Conservation (phyloP, 139 green algal genomes). For the Astrephomene gubernaculifera region DNA sequence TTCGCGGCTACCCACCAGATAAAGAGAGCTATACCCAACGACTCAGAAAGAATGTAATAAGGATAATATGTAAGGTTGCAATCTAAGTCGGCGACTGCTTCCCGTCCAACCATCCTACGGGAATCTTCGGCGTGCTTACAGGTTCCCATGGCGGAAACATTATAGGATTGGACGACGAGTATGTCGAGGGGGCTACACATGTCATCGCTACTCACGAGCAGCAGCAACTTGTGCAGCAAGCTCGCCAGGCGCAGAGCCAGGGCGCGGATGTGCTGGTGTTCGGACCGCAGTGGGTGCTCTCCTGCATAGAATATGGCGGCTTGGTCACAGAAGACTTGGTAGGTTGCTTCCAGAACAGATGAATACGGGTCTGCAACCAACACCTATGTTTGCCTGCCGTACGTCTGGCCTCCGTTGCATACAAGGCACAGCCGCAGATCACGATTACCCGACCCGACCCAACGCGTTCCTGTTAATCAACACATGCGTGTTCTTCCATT, state of each 20-base stretch:
- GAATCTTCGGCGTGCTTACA: too few relatives aligned
- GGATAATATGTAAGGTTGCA: neutral
- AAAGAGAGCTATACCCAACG: conserved; percentile 1
- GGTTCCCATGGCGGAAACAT: neutral
- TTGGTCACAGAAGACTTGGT: neutral
- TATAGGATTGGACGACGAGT: neutral
- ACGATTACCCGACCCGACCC: too few relatives aligned
- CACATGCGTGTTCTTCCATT: too few relatives aligned
- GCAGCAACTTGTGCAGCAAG: neutral
- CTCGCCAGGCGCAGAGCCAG: neutral
- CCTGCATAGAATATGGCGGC: neutral
- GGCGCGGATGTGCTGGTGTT: neutral
- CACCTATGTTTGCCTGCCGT: too few relatives aligned
- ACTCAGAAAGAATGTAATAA: neutral
- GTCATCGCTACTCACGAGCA: conserved; percentile 18
- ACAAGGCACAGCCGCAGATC: too few relatives aligned
- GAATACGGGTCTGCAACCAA: too few relatives aligned
- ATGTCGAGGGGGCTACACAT: neutral
- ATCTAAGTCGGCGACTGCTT: too few relatives aligned
- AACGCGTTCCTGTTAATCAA: too few relatives aligned
- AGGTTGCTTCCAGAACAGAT: neutral
- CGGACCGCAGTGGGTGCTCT: neutral
- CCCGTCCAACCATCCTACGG: too few relatives aligned
- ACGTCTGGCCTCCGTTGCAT: too few relatives aligned
- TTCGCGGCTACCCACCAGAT: neutral